These are phyloP conservation scores for Gossypium mustelinum DNA, from an alignment of 345 rosid species.

Conservation along the genomic window DNA sequence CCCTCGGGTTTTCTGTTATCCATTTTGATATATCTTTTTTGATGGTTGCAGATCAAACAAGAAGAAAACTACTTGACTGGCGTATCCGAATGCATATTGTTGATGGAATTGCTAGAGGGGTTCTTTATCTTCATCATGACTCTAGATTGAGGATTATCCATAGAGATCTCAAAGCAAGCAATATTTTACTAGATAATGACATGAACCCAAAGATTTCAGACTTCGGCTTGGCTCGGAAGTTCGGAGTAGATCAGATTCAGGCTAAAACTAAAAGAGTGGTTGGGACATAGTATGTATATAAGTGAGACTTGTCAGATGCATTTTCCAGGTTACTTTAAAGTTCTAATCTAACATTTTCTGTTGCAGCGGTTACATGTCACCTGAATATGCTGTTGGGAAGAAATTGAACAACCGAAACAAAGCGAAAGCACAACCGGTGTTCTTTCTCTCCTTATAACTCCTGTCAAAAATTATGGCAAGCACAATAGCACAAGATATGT, in stretches of 20 bases:
- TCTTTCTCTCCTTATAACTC: no score
- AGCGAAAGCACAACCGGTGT: no score
- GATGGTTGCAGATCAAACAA: neutral
- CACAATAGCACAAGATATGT: no score
- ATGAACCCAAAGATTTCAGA: neutral
- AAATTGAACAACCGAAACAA: no score
- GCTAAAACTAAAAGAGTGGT: neutral
- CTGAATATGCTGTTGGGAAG: slow-evolving; percentile 26
- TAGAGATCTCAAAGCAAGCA: slow-evolving; percentile 5
- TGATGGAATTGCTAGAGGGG: slow-evolving; percentile 4
- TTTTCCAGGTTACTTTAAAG: neutral
- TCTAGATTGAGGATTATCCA: no score
- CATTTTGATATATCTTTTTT: no score
- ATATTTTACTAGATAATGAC: neutral
- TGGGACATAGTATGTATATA: neutral
- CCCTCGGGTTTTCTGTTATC: no score
- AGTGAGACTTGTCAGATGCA: neutral
- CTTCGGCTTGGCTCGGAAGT: neutral
- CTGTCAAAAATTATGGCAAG: no score
- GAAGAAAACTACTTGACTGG: neutral
- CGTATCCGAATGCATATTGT: neutral
- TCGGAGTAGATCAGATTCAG: neutral
- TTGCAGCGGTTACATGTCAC: slow-evolving; percentile 23
- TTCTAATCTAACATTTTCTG: no score
- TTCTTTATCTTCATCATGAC: slow-evolving; percentile 12